Base-by-base conservation (phyloP, 2,329 filamentous ascomycete genomes). In the Xylariaceae sp. region DNA sequence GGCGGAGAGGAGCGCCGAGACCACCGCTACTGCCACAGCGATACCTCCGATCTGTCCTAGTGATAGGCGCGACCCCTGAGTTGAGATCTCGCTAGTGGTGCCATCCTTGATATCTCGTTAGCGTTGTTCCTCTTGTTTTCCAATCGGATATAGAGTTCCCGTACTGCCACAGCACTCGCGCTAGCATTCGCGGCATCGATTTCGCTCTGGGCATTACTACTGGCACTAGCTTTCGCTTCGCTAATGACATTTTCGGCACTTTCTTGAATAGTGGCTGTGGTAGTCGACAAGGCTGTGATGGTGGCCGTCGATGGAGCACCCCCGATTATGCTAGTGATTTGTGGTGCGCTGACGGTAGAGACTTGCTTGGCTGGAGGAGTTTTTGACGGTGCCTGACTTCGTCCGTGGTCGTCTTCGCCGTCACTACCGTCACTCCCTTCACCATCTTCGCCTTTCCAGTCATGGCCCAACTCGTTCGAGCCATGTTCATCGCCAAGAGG, bases 1-100 rank as follows among this genome's bases (percentile, higher is more conserved):
- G 18, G 54, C 57, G 2, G 60, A 56, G 20, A 62, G 47, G 1
- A 57, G n/a, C 12, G 60, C 50, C 9, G 57, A 46, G 26, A 55
- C 23, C 44, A 60, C 26, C 1, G 48, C 52, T 10, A 60, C 51
- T 12, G 46, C 41, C 50, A 62, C 46, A 18, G 56, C 52, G 9
- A 62, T 52, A 10, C 54, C 60, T 7, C 14, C 60, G 18, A 60
- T 54, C 20, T 55, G 54, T 6, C 57, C 60, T 14, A 57, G 44
- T 2, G 51, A 54, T 2, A 62, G 57, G 20, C 26, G 49, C 23
- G 60, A 62, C 23, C 48, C 47, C 41, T 52, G 44, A 3, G 32
- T 6, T 26, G 49, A 10, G 21, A n/a, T n/a, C n/a, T 20, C 21
- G 32, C 9, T 29, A 32, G 10, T 40, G 23, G 42, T n/a, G n/a